Conservation (phyloP, 495 filamentous ascomycete genomes). For the Penicillium longicatenatum region DNA sequence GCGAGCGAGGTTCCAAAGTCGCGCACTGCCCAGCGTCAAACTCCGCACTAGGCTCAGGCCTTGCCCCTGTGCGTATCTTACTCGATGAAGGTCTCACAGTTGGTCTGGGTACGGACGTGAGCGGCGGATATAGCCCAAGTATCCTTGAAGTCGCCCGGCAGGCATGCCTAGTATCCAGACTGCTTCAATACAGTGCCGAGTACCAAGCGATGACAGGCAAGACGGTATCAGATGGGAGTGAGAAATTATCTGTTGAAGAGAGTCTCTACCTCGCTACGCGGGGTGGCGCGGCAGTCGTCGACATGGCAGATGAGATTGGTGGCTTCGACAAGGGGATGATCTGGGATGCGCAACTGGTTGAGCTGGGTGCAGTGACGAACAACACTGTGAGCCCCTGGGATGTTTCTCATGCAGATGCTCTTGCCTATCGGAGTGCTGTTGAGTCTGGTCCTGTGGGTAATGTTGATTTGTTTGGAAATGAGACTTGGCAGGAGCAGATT, state of each 20-base stretch:
- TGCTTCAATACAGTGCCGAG: conserved; percentile 26
- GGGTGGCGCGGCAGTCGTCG: conserved; percentile 78
- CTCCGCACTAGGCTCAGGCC: conserved; percentile 72
- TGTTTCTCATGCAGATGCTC: not conserved
- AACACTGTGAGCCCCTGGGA: conserved; percentile 13
- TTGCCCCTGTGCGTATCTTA: conserved; percentile 68
- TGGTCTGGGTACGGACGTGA: conserved; percentile 87
- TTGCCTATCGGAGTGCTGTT: conserved; percentile 10
- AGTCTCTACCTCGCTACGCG: conserved; percentile 82
- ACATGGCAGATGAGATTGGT: conserved; percentile 67
- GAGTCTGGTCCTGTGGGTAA: conserved; percentile 24
- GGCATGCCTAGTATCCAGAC: conserved; percentile 71
- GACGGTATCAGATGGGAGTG: conserved; percentile 19
- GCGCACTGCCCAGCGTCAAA: conserved; percentile 89
- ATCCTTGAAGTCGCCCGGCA: conserved; percentile 80
- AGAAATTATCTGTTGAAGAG: conserved; percentile 79
- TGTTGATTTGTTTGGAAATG: conserved; percentile 82
- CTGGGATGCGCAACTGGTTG: conserved; percentile 83
- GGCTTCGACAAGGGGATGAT: conserved; percentile 83
- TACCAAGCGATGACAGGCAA: conserved; percentile 11
- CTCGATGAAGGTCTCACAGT: conserved; percentile 74
- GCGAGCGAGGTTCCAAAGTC: conserved; percentile 60
- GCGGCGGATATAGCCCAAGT: conserved; percentile 78
- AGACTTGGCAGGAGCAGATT: conserved; percentile 76
- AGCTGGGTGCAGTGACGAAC: conserved; percentile 47